Percentiles rank a stretch among this genome's conserved stretches.
These are phyloP conservation scores for Aspergillus kassunensis DNA, from an alignment of 495 filamentous ascomycete genomes.

Conservation along the genomic window DNA sequence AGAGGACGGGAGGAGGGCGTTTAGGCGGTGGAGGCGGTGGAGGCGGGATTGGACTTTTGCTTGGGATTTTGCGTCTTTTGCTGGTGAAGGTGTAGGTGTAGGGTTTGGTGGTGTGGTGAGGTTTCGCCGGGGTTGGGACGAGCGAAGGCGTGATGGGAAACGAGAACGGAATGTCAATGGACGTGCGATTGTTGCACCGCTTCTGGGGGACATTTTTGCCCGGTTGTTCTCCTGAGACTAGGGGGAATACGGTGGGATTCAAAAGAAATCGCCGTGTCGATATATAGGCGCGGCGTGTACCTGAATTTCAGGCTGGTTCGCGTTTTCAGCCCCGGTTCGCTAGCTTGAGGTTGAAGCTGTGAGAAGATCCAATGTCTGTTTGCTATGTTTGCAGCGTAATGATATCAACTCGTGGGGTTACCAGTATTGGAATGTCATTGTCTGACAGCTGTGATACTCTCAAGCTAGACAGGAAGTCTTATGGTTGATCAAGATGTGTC, in stretches of 20 bases:
- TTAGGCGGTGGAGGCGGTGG: conserved; percentile 55
- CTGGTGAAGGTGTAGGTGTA: conserved; percentile 19
- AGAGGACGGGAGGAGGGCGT: conserved; percentile 54
- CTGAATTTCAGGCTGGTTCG: not conserved
- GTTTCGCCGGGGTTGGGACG: conserved; percentile 17
- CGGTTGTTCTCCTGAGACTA: not conserved
- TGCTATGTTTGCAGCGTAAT: conserved; percentile 19
- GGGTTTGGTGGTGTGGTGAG: conserved; percentile 24
- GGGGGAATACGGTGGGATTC: no score
- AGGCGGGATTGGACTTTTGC: conserved; percentile 45
- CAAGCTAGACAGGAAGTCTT: not conserved
- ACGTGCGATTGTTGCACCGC: conserved; percentile 17
- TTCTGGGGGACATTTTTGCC: conserved; percentile 5
- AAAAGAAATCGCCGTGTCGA: no score
- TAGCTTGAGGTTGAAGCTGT: no score
- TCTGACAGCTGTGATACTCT: no score
- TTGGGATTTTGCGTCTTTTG: no score
- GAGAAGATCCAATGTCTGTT: no score
- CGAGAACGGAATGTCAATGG: no score
- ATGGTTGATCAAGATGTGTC: not conserved
- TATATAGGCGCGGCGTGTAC: no score
- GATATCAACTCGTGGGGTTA: no score
- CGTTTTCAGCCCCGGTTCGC: not conserved
- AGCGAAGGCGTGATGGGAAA: conserved; percentile 5
- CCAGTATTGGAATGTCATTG: no score